phyloP scores from a whole-genome alignment of 495 filamentous ascomycete genomes.

The Tuber umbilicatum region DNA sequence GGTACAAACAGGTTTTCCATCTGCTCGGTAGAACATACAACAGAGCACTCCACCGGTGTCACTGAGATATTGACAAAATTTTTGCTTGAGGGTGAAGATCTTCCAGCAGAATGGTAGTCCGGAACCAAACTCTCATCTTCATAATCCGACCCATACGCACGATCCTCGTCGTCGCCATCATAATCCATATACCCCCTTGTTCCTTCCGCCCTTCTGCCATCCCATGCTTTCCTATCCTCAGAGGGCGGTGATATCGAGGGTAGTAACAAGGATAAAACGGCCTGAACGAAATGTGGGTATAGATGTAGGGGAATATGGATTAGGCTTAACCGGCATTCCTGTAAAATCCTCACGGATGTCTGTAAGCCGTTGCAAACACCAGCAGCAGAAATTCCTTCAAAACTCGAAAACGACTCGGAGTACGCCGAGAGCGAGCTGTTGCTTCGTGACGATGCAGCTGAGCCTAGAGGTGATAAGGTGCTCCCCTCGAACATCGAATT shows the following conservation, averaged over 20 bases:
- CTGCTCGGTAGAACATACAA: conserved; percentile 73
- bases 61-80: conserved; percentile 90
- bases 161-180: conserved; percentile 5
- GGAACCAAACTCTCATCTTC: conserved; percentile 21
- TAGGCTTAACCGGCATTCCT: conserved; percentile 82
- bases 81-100: conserved; percentile 44
- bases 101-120: conserved; percentile 34
- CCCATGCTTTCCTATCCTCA: not conserved
- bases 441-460: conserved; percentile 28
- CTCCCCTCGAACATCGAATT: conserved; percentile 29
- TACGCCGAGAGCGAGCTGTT: conserved; percentile 33
- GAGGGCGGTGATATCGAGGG: conserved; percentile 43
- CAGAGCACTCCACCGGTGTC: conserved; percentile 85
- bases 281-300: conserved; percentile 73
- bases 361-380: conserved; percentile 41
- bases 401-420: conserved; percentile 6
- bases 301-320: conserved; percentile 84
- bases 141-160: not conserved
- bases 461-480: conserved; percentile 29
- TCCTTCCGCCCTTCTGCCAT: not conserved
- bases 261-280: conserved; percentile 77
- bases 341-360: conserved; percentile 42
- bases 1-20: conserved; percentile 68
- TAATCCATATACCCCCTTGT: not conserved
- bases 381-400: conserved; percentile 18